Evolutionary conservation across 2,329 filamentous ascomycete species (phyloP).

Genomic region (Apiospora phragmitis): DNA sequence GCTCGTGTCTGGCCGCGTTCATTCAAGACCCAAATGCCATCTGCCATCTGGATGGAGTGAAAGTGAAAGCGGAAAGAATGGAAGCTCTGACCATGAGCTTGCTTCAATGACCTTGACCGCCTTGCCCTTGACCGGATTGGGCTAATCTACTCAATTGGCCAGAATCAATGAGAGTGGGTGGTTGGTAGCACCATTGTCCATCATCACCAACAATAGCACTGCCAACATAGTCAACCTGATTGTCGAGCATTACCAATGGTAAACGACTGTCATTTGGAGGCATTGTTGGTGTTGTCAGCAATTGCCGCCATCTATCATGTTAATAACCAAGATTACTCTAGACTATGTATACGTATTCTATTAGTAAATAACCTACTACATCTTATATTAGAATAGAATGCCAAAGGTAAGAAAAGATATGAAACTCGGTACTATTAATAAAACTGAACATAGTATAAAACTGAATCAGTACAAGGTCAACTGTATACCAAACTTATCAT

Average conservation of each 20-base stretch:
- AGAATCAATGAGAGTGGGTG: not conserved
- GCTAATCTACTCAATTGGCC: not conserved
- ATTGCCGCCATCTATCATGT: too few species aligned
- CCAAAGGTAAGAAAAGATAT: too few species aligned
- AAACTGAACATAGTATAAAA: not conserved
- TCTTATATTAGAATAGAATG: too few species aligned
- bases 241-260: not conserved
- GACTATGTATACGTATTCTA: too few species aligned
- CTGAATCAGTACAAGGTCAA: too few species aligned
- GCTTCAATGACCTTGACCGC: not conserved
- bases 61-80: slow-evolving; percentile 6
- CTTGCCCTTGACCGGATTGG: not conserved
- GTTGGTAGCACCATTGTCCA: not conserved
- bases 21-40: slow-evolving; percentile 1
- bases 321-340: too few species aligned
- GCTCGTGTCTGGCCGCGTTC: slow-evolving; percentile 3
- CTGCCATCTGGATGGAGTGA: not conserved
- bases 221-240: not conserved
- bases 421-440: not conserved
- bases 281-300: too few species aligned
- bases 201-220: not conserved
- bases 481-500: not conserved
- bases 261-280: too few species aligned
- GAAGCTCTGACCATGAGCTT: not conserved
- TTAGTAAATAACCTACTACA: too few species aligned